Conservation (phyloP, 2,329 filamentous ascomycete genomes). For the Fusarium euwallaceae region DNA sequence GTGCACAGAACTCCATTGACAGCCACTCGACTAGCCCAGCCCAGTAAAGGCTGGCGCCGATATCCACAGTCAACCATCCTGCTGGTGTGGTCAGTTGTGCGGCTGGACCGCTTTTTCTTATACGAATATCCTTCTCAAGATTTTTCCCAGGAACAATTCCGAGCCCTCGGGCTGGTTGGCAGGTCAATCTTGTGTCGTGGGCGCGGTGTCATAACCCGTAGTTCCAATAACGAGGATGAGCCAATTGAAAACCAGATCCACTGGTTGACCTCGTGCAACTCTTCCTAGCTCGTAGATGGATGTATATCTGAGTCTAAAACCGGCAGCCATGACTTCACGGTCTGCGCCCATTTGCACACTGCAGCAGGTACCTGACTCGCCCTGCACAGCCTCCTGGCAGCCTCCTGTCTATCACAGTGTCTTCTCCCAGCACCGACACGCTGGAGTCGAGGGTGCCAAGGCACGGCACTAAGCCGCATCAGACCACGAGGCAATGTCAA, state of each 20-base stretch:
- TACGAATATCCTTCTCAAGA: slow-evolving; percentile 40
- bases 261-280: slow-evolving; percentile 10
- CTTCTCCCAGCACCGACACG: slow-evolving; percentile 20
- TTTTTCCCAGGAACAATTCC: slow-evolving; percentile 33
- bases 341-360: slow-evolving; percentile 9
- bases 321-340: slow-evolving; percentile 6
- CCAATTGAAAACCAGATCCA: neutral
- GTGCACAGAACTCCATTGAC: slow-evolving; percentile 15
- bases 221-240: neutral
- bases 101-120: slow-evolving; percentile 30
- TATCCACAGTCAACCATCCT: slow-evolving; percentile 43
- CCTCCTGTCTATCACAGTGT: slow-evolving; percentile 17
- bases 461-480: slow-evolving; percentile 11
- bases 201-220: neutral
- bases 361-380: slow-evolving; percentile 33
- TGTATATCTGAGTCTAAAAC: slow-evolving; percentile 14
- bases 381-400: slow-evolving; percentile 3
- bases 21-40: slow-evolving; percentile 36
- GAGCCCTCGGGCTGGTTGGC: slow-evolving; percentile 30
- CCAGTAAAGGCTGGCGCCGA: slow-evolving; percentile 22
- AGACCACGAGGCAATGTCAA: slow-evolving; percentile 3
- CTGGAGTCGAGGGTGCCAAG: slow-evolving; percentile 20
- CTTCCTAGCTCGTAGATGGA: slow-evolving; percentile 1
- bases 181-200: neutral
- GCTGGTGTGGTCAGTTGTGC: slow-evolving; percentile 26